These are phyloP conservation scores for Trypanosomatidae sp. DNA, from an alignment of 208 protist genomes.

Conservation along the genomic window DNA sequence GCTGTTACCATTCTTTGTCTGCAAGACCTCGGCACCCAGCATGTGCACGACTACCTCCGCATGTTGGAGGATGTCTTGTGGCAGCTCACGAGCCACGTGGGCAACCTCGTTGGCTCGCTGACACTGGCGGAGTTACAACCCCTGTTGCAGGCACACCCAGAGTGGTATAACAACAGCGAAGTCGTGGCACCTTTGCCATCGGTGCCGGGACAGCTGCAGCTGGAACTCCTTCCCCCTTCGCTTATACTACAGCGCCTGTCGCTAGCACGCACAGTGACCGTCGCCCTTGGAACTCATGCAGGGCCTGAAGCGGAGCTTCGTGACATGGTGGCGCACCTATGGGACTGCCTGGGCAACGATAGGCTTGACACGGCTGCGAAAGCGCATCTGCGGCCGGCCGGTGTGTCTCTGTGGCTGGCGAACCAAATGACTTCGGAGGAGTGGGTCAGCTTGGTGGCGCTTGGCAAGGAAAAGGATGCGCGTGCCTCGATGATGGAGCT, in stretches of 20 bases:
- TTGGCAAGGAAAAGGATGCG: slow-evolving; percentile 47
- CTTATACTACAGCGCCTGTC: slow-evolving; percentile 38
- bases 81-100: slow-evolving; percentile 60
- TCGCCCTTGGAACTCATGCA: slow-evolving; percentile 34
- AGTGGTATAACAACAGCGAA: slow-evolving; percentile 12
- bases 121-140: slow-evolving; percentile 15
- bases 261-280: slow-evolving; percentile 50
- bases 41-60: slow-evolving; percentile 66
- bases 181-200: background rate
- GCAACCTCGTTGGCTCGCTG: slow-evolving; percentile 46
- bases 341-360: slow-evolving; percentile 21
- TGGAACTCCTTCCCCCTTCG: slow-evolving; percentile 17
- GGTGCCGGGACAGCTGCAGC: background rate
- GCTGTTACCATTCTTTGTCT: slow-evolving; percentile 55
- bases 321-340: slow-evolving; percentile 42
- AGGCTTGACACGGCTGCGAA: background rate
- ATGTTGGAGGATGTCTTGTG: slow-evolving; percentile 85
- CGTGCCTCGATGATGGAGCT: slow-evolving; percentile 54
- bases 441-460: slow-evolving; percentile 57
- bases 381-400: background rate
- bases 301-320: slow-evolving; percentile 32
- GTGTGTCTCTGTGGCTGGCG: slow-evolving; percentile 29
- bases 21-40: slow-evolving; percentile 73
- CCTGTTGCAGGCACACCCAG: background rate
- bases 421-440: slow-evolving; percentile 49